Conservation (phyloP, 768 basidiomycete species). For the Coprinopsis cinerea region DNA sequence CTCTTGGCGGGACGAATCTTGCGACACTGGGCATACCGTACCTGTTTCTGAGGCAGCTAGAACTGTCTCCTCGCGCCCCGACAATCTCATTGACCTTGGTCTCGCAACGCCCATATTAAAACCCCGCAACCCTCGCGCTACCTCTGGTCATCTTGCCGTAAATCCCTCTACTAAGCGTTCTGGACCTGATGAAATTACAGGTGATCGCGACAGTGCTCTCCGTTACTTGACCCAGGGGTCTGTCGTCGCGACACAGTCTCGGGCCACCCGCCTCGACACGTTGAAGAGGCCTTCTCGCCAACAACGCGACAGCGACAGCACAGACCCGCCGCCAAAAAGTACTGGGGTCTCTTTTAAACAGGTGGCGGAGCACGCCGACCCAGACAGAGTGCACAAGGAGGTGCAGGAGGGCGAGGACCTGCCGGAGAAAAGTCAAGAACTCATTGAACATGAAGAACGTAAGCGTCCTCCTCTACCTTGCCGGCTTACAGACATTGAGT, state of each 20-base stretch:
- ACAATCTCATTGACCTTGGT: conserved; percentile 20
- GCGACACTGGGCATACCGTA: neutral
- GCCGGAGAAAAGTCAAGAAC: neutral
- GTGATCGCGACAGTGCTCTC: neutral
- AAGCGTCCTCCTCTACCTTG: neutral
- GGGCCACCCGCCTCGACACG: too few relatives aligned
- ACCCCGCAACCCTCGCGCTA: conserved; percentile 27
- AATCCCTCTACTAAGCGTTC: too few relatives aligned
- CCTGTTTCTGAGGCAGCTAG: conserved; percentile 5
- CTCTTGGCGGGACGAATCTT: conserved; percentile 22
- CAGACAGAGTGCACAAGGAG: too few relatives aligned
- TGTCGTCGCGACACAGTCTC: too few relatives aligned
- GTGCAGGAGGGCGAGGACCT: neutral
- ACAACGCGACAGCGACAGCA: too few relatives aligned
- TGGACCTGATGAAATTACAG: too few relatives aligned
- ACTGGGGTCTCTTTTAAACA: too few relatives aligned
- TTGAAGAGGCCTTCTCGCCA: too few relatives aligned
- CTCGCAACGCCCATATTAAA: conserved; percentile 55
- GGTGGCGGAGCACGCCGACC: too few relatives aligned
- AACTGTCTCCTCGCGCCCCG: too few relatives aligned
- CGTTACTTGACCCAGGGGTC: neutral
- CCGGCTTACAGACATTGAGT: neutral
- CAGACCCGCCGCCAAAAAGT: too few relatives aligned
- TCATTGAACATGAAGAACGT: neutral
- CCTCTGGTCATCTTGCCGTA: too few relatives aligned